phyloP scores from a whole-genome alignment of 805 yeast species.

The Sugiyamaella lignohabitans region DNA sequence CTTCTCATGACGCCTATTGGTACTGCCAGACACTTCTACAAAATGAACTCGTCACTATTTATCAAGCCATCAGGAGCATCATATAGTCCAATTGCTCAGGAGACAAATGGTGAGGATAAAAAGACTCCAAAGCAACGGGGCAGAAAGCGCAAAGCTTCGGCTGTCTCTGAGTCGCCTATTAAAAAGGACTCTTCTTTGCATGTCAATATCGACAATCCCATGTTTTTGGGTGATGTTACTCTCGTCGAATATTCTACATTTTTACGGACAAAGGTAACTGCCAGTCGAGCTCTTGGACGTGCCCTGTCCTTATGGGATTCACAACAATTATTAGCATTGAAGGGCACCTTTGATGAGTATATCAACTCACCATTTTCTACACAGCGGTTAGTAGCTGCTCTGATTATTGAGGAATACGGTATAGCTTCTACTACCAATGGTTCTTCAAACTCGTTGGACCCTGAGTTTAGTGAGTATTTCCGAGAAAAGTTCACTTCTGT shows the following conservation, averaged over 20 bases:
- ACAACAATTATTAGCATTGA: conserved; percentile 6
- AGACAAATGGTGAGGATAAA: conserved; percentile 19
- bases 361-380: conserved; percentile 66
- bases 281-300: conserved; percentile 70
- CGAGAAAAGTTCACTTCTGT: conserved; percentile 14
- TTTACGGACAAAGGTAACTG: conserved; percentile 65
- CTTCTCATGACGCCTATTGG: conserved; percentile 92
- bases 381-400: conserved; percentile 64
- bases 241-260: conserved; percentile 72
- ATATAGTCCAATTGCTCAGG: conserved; percentile 22
- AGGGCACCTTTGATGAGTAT: conserved; percentile 26
- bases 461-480: conserved; percentile 12
- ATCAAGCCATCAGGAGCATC: conserved; percentile 71
- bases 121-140: conserved; percentile 15
- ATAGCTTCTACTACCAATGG: conserved; percentile 6
- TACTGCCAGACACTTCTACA: conserved; percentile 77
- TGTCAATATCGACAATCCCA: conserved; percentile 89
- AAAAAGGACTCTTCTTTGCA: conserved; percentile 19
- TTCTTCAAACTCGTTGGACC: conserved; percentile 4
- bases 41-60: conserved; percentile 69
- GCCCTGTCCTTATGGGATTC: conserved; percentile 25
- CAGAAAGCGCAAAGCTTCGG: conserved; percentile 17
- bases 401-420: conserved; percentile 61
- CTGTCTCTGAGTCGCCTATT: conserved; percentile 21
- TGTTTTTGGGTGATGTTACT: conserved; percentile 84